phyloP scores from a whole-genome alignment of 331 rosid genomes.

The Telfairia occidentalis region DNA sequence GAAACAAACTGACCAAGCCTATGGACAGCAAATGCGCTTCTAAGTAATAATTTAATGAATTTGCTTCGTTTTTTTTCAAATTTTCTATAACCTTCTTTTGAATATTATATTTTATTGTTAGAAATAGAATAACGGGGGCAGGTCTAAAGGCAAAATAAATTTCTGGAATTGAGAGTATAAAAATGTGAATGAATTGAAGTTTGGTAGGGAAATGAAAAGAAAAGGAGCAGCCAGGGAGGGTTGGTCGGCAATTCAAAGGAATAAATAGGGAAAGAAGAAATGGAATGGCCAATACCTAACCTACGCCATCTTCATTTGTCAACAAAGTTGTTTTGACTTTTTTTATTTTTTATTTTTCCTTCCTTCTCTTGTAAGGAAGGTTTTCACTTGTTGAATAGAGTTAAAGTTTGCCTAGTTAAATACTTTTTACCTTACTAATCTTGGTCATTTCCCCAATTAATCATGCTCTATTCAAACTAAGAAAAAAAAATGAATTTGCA shows the following conservation, averaged over 20 bases:
- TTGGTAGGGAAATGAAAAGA: background rate
- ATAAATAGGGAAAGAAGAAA: background rate
- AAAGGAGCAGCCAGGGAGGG: background rate
- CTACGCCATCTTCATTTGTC: background rate
- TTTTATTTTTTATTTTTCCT: background rate
- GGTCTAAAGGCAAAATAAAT: background rate
- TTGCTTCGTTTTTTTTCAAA: no score
- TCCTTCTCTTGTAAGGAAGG: background rate
- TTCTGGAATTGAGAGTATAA: background rate
- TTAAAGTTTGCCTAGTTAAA: no score
- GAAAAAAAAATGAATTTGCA: no score
- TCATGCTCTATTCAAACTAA: no score
- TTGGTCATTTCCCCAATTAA: no score
- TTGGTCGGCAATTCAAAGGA: background rate
- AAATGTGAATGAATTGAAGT: background rate
- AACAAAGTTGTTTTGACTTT: background rate
- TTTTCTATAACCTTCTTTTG: no score
- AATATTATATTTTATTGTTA: no score
- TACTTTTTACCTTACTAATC: no score
- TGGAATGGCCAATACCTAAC: background rate
- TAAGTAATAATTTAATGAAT: no score
- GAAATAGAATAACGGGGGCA: background rate
- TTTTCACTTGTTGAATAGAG: no score
- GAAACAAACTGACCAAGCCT: no score
- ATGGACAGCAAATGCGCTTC: no score